phyloP scores from a whole-genome alignment of 163 green algal species.

The Volvox carteri region DNA sequence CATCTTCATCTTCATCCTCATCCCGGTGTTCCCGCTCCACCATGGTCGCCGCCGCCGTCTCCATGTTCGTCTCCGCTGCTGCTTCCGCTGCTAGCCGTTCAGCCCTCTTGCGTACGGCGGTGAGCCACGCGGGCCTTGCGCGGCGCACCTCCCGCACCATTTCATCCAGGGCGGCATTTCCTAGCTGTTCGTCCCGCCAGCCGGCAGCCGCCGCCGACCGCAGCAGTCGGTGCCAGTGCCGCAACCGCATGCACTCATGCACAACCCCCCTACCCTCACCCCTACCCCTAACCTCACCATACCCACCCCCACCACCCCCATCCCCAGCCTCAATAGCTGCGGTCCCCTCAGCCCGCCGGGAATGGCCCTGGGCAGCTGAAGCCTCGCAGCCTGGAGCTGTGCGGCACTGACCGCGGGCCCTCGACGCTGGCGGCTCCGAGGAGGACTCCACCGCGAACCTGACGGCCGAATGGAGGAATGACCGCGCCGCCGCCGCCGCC shows the following conservation, averaged over 20 bases:
- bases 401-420: neutral
- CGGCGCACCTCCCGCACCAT: conserved; percentile 20
- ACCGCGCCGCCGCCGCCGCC: neutral
- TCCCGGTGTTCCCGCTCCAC: no score
- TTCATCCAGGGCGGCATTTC: neutral
- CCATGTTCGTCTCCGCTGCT: neutral
- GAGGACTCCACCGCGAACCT: neutral
- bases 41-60: neutral
- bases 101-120: neutral
- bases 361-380: no score
- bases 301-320: no score
- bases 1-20: neutral
- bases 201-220: neutral
- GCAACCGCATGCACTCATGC: conserved; percentile 5
- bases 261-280: neutral
- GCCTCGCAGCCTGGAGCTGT: no score
- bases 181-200: neutral
- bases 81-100: neutral
- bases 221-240: conserved; percentile 47
- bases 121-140: conserved; percentile 17
- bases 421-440: neutral
- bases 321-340: no score
- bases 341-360: no score
- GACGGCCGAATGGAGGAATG: neutral
- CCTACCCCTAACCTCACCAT: no score